Percentiles rank a stretch among this genome's conserved stretches.
phyloP scores from a whole-genome alignment of 179 eudicot species.

The Camellia oleifera region DNA sequence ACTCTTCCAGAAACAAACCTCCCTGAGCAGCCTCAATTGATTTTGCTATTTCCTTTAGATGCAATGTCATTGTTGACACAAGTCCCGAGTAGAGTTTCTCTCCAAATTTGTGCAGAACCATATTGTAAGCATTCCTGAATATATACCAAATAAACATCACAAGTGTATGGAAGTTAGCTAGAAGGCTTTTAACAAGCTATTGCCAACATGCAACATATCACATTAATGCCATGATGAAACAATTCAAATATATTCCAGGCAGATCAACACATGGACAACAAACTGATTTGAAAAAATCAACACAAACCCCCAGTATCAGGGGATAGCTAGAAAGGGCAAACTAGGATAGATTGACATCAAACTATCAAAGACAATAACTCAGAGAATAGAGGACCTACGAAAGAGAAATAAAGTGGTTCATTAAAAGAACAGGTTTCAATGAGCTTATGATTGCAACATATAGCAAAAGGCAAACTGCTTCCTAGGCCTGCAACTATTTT shows the following conservation, averaged over 20 bases:
- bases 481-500: neutral
- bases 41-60: conserved; percentile 64
- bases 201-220: neutral
- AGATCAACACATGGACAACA: neutral
- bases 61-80: conserved; percentile 75
- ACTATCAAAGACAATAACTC: neutral
- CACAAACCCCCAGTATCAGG: neutral
- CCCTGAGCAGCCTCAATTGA: conserved; percentile 81
- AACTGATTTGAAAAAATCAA: neutral
- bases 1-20: conserved; percentile 76
- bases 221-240: neutral
- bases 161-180: neutral
- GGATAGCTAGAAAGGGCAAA: neutral
- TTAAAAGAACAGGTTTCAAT: neutral
- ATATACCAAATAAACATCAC: neutral
- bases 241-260: neutral
- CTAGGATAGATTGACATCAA: neutral
- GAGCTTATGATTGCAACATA: conserved; percentile 2
- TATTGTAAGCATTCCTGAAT: conserved; percentile 94
- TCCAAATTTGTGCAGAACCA: conserved; percentile 91
- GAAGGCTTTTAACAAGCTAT: neutral
- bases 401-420: neutral
- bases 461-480: neutral
- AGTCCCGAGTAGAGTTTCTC: conserved; percentile 88
- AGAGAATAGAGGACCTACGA: neutral